Evolutionary conservation across 2,329 filamentous ascomycete species (phyloP).

Genomic region (Laburnicola sp.): DNA sequence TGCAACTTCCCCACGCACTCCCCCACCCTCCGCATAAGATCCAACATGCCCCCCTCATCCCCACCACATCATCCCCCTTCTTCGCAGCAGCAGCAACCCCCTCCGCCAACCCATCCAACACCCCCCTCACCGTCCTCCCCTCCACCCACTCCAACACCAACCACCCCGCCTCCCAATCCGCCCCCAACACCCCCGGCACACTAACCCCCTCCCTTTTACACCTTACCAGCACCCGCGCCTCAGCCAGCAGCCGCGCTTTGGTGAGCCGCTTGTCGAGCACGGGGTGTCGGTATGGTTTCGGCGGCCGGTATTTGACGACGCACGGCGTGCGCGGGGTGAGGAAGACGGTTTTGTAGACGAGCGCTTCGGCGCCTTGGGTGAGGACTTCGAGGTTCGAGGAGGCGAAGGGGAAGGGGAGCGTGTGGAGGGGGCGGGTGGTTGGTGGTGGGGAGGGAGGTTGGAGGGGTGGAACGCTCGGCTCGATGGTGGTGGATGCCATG

Average conservation of each 20-base stretch:
- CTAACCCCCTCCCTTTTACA: slow-evolving; percentile 76
- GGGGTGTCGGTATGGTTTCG: slow-evolving; percentile 90
- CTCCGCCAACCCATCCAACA: slow-evolving; percentile 69
- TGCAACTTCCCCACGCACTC: slow-evolving; percentile 75
- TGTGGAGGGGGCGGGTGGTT: slow-evolving; percentile 31
- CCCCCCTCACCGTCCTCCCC: slow-evolving; percentile 69
- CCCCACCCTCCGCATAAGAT: slow-evolving; percentile 72
- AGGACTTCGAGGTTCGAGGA: slow-evolving; percentile 70
- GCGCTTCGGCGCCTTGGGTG: slow-evolving; percentile 92
- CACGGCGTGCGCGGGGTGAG: slow-evolving; percentile 68
- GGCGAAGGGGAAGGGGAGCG: slow-evolving; percentile 38
- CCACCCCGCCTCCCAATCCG: slow-evolving; percentile 65
- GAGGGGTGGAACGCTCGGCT: slow-evolving; percentile 24
- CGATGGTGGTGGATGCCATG: slow-evolving; percentile 21
- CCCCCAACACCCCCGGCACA: slow-evolving; percentile 79
- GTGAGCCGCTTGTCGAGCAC: slow-evolving; percentile 86
- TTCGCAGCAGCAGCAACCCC: slow-evolving; percentile 31
- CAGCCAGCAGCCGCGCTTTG: slow-evolving; percentile 81
- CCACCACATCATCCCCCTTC: slow-evolving; percentile 27
- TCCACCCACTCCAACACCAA: slow-evolving; percentile 55
- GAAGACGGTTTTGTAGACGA: slow-evolving; percentile 85
- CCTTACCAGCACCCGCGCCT: slow-evolving; percentile 81
- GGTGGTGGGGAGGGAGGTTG: slow-evolving; percentile 23
- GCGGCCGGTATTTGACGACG: slow-evolving; percentile 87
- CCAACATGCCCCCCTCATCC: slow-evolving; percentile 36